These are phyloP conservation scores for Trypanosomatidae sp. DNA, from an alignment of 208 protist species.

Conservation along the genomic window DNA sequence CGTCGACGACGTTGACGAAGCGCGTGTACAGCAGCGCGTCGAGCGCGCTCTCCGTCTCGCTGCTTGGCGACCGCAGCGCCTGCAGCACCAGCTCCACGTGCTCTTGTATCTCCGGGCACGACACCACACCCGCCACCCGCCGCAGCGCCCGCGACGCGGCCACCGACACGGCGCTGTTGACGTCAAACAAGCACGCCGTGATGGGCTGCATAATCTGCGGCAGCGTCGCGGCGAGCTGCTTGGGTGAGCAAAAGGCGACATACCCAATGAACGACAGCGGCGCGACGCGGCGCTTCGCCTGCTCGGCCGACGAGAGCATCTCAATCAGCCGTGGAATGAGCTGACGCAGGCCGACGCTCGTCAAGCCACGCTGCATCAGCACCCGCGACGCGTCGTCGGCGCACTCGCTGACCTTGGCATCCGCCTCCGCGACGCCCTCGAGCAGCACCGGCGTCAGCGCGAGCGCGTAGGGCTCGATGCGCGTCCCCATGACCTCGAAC, in stretches of 20 bases:
- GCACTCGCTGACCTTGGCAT: constrained; percentile 77
- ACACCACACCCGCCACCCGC: constrained; percentile 83
- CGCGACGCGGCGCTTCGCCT: constrained; percentile 70
- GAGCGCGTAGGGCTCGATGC: constrained; percentile 83
- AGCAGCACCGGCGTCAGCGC: constrained; percentile 50
- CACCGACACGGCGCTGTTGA: constrained; percentile 72
- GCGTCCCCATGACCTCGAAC: constrained; percentile 52
- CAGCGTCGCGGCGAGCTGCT: constrained; percentile 80
- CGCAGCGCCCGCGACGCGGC: constrained; percentile 74
- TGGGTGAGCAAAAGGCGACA: constrained; percentile 85
- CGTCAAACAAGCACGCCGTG: constrained; percentile 74
- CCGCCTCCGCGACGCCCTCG: constrained; percentile 69
- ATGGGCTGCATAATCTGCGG: constrained; percentile 87
- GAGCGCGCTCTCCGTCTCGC: constrained; percentile 80
- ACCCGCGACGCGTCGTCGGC: constrained; percentile 77
- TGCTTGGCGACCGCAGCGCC: constrained; percentile 80
- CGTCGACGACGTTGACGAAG: constrained; percentile 87
- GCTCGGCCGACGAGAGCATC: constrained; percentile 39
- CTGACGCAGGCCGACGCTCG: constrained; percentile 77
- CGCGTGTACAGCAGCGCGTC: constrained; percentile 89
- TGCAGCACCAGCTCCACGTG: constrained; percentile 83
- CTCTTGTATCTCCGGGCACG: constrained; percentile 84
- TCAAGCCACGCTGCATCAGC: constrained; percentile 58
- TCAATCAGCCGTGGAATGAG: constrained; percentile 71
- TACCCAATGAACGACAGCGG: constrained; percentile 86